phyloP scores from a whole-genome alignment of 176 grass and related monocot species.

The Eragrostis curvula region DNA sequence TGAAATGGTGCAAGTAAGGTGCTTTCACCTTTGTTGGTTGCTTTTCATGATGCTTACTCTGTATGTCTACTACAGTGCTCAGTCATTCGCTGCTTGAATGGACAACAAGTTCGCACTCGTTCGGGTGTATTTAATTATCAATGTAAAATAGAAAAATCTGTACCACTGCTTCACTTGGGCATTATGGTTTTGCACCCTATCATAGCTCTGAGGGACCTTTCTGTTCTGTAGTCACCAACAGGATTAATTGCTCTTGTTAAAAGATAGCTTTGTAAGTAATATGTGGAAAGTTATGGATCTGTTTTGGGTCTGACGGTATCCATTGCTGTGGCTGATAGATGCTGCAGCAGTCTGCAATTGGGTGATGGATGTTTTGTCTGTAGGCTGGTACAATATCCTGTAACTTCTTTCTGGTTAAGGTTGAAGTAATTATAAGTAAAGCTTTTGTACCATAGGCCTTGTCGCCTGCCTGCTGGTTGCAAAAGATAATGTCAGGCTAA shows the following conservation, averaged over 20 bases:
- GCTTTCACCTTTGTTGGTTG: conserved; percentile 55
- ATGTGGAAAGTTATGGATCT: neutral
- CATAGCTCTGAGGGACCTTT: neutral
- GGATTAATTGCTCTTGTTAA: neutral
- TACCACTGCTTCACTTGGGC: conserved; percentile 1
- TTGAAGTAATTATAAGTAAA: neutral
- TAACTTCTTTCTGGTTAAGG: neutral
- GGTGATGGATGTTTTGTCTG: neutral
- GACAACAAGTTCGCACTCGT: neutral
- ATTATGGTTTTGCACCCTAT: neutral
- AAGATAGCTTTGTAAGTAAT: conserved; percentile 5
- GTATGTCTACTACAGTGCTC: conserved; percentile 2
- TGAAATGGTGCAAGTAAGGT: conserved; percentile 99
- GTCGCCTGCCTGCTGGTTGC: neutral
- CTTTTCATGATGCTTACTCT: conserved; percentile 34
- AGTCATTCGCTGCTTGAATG: neutral
- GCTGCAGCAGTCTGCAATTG: too few relatives aligned
- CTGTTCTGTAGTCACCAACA: neutral
- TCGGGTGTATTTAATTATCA: neutral
- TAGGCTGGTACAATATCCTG: neutral
- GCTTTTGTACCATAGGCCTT: neutral
- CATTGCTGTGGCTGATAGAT: too few relatives aligned
- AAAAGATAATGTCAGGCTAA: conserved; percentile 4
- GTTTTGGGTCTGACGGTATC: too few relatives aligned
- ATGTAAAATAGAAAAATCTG: neutral